Base-by-base conservation (phyloP, 129 eudicot species). In the Tagetes patula region DNA sequence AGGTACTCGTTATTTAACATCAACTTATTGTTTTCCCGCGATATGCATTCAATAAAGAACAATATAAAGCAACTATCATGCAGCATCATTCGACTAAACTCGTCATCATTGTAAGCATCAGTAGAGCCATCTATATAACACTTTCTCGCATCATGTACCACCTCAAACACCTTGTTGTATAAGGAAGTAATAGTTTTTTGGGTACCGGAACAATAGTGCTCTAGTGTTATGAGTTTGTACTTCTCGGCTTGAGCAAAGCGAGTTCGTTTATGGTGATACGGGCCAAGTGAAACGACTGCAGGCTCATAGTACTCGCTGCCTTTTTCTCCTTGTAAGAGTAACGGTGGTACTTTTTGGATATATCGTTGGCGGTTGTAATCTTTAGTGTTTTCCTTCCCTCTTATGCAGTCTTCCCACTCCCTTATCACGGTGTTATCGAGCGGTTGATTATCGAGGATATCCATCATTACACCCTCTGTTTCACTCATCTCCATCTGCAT, bases 1-100 rank as follows among this genome's bases (percentile, higher is more conserved):
- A 79, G 43, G 53, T 52, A 40, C 68, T 79, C 82, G 39, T 64
- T 72, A 55, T 79, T 33, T 48, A 79, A 61, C 73, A 79, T 1
- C 61, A 65, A 2, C 52, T 54, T 70, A 5, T 2, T 36, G 54
- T 64, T 45, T 12, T 14, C 40, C n/a, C 42, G 4, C 5, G 80
- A 12, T 14, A 81, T 3, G 52, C 77, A 63, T 40, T 71, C 70
- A 1, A 81, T 81, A 69, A 41, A 81, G 64, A 70, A 71, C 68
- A 81, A 38, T n/a, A 81, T 34, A 41, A 81, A 81, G 74, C 85
- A 81, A n/a, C 75, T 81, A 64, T 81, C 85, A 0, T 37, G 65
- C 3, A 81, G 37, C 85, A 81, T 81, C 81, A 81, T 76, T 41
- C 42, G 41, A 0, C 10, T 49, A 5, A 81, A 81, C 53, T 65